Base-by-base conservation (phyloP, 139 green algal species). In the Volvox reticuliferus region DNA sequence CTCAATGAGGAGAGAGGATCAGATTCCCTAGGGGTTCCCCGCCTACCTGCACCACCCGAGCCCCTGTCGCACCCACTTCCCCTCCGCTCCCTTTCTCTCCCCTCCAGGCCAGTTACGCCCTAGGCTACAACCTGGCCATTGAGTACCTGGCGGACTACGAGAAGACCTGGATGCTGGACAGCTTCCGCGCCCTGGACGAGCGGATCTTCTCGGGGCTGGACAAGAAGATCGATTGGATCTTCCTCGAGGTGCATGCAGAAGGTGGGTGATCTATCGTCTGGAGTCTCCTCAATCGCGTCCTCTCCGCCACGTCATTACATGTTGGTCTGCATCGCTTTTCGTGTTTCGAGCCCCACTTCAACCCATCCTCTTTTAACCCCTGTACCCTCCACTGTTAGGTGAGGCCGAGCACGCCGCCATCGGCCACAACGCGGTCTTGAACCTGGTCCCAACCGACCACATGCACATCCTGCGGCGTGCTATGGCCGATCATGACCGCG, bases 111-210 rank as follows among this genome's bases (percentile, higher is more conserved):
- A 95, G 87, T 18, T 99, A 99, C 91, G 97, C 97, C 6, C 92
- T 99, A 82, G 97, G 97, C 69, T 99, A 99, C 95, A 99, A 99
- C 93, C 93, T 99, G 84, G 97, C 97, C 69, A 98, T 99, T 79
- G 97, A 99, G 94, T 99, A 99, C 95, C 93, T 99, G 82, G 97
- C 97, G 20, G 96, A 99, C 94, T 98, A 97, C 79, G 97, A 99
- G 93, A 99, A 99, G 96, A 98, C 96, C 3, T 98, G 96, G 96
- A 98, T 98, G 97, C 94, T 99, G 62, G 97, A 99, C 92, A 93
- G 88, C 67, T 99, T 99, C 95, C 93, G 96, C 19, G 86, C 90
- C 37, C 93, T 99, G 28, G 93, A 97, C 89, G 68, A 32, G 3
- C 78, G 93, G 21, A 94, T 98, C 88, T 93, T 94, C 71, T 63